Evolutionary conservation across 371 early-diverging fungal species (phyloP).

Genomic region (Mortierella sp.): DNA sequence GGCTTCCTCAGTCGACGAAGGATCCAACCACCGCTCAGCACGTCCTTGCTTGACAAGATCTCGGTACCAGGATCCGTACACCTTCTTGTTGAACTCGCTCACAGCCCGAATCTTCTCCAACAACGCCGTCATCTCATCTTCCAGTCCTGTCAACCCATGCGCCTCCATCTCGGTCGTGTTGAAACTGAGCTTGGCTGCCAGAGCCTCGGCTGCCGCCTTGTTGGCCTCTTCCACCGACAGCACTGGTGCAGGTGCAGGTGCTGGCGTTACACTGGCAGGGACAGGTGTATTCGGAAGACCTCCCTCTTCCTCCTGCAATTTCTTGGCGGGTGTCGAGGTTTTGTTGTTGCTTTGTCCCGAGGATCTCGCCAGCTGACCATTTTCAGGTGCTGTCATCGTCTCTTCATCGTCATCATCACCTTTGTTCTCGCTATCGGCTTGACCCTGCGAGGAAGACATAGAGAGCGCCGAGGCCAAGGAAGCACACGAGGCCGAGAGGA

Average conservation of each 20-base stretch:
- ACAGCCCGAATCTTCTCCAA: conserved; percentile 56
- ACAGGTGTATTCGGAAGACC: not conserved
- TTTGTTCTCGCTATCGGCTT: not conserved
- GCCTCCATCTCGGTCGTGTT: conserved; percentile 53
- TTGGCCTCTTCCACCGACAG: conserved; percentile 40
- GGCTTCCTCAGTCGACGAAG: not conserved
- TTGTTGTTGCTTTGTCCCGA: not conserved
- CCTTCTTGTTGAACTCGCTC: conserved; percentile 57
- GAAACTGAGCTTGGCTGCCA: conserved; percentile 51
- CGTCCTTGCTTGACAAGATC: conserved; percentile 52
- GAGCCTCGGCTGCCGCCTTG: conserved; percentile 49
- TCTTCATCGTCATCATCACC: conserved; percentile 27
- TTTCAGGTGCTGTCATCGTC: not conserved
- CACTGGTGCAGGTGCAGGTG: not conserved
- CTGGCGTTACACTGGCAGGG: not conserved
- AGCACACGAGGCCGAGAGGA: conserved; percentile 48
- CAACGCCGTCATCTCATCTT: conserved; percentile 55
- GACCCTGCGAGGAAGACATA: conserved; percentile 19
- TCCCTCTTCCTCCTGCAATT: not conserved
- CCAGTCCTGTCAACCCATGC: conserved; percentile 54
- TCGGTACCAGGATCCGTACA: conserved; percentile 53
- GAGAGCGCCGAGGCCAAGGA: conserved; percentile 49
- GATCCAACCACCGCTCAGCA: conserved; percentile 47
- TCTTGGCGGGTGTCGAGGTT: not conserved
- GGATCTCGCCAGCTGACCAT: not conserved